Evolutionary conservation across 495 filamentous ascomycete genomes (phyloP), one percentile per base, ranked within the genome.

Genomic region (Neurospora sublineolata): DNA sequence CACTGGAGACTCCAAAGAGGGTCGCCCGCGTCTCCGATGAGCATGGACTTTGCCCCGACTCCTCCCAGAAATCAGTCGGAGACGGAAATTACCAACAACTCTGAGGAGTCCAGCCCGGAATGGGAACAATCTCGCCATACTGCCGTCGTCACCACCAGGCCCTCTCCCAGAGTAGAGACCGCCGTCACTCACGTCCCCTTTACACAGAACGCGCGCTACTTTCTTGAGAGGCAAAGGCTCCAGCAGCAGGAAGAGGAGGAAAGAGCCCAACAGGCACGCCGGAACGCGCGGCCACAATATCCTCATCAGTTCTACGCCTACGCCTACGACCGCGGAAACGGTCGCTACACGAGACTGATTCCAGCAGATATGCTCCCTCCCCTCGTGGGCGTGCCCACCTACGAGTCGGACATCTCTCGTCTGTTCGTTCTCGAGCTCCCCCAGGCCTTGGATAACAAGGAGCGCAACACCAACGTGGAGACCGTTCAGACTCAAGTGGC

Each of bases 341-440:
- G 89, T 68, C 79, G 76, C 18, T 80, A 86, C 70, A 90, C 89
- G 14, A 88, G 89, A 0, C 82, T 94, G 12, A 80, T 93, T 41
- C 87, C 89, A 0, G 83, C 88, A 0, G 91, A 93, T 74, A 86
- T 91, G 79, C 78, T 92, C 5, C 88, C 88, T 0, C 58, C 79
- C 7, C 37, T 84, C 44, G 69, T 76, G 40, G 79, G 78, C 1
- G 75, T 83, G 33, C 81, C 82, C 14, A 72, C 80, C 14, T 3
- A 71, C 1, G 73, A 81, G 73, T 72, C 72, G 27, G 75, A 78
- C 37, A 73, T 68, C 18, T 74, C 74, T 2, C 79, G 82, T n/a
- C 76, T 86, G 75, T 73, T 83, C 23, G 76, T 84, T 16, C 68
- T 87, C 33, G 81, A 81, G 6, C 68, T 77, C n/a, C 84, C 84